Conservation (phyloP, 2,329 filamentous ascomycete species). For the Thermomyces lanuginosus region DNA sequence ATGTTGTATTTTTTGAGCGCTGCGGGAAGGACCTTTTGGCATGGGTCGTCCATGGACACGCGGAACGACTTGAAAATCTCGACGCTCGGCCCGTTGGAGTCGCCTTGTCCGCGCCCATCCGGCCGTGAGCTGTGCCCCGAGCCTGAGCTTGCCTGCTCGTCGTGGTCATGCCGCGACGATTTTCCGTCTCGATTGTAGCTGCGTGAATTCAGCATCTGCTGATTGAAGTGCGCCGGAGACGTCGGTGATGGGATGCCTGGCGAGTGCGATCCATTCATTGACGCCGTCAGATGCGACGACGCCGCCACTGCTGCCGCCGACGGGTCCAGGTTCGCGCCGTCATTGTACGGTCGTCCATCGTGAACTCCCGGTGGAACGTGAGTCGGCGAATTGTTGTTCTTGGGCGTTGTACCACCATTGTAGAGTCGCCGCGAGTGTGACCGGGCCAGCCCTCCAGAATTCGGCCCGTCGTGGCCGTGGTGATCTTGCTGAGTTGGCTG, state of each 20-base stretch:
- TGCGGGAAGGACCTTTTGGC: constrained; percentile 89
- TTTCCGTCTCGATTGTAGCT: constrained; percentile 24
- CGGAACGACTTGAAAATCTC: constrained; percentile 99
- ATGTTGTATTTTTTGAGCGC: constrained; percentile 97
- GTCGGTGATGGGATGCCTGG: constrained; percentile 34
- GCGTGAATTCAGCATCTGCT: constrained; percentile 29
- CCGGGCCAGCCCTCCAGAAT: constrained; percentile 40
- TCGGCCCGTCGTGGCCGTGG: constrained; percentile 20
- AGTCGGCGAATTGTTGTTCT: constrained; percentile 57
- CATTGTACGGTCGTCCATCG: constrained; percentile 44
- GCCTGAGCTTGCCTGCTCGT: constrained; percentile 10
- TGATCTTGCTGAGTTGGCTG: constrained; percentile 18
- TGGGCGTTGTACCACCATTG: constrained; percentile 54
- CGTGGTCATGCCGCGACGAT: no score
- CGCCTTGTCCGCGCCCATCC: no score
- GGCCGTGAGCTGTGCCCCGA: no score
- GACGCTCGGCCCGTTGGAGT: constrained; percentile 36
- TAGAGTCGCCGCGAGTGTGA: constrained; percentile 60
- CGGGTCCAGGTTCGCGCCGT: constrained; percentile 44
- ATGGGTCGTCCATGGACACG: constrained; percentile 94
- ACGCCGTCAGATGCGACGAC: constrained; percentile 51
- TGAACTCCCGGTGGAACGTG: constrained; percentile 50
- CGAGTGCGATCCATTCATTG: constrained; percentile 46
- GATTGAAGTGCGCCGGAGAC: constrained; percentile 25
- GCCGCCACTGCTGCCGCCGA: constrained; percentile 52